Base-by-base conservation (phyloP, 768 basidiomycete species). In the Lactarius psammicola region DNA sequence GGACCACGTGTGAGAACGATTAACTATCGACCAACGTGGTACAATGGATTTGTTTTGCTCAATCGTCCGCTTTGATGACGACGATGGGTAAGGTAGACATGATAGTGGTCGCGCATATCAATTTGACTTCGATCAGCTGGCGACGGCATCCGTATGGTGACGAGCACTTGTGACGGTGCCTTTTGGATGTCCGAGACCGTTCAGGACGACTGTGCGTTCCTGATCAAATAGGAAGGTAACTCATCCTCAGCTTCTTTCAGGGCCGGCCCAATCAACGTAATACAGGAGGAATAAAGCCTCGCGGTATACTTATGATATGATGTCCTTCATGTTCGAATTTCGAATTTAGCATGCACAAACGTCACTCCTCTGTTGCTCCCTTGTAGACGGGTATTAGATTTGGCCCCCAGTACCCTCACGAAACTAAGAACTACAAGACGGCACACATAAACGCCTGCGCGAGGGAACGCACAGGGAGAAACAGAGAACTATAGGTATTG, bases 371-470 rank as follows among this genome's bases (percentile, higher is more conserved):
- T 17, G 34, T 53, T 69, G 71, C 65, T 69, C 72, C 70, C 71
- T 71, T 72, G 56, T 62, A 55, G 69, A 71, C 71, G 74, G 75
- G 75, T 75, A 76, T 77, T 72, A 75, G 73, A 75, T 68, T 68
- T 72, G 74, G 71, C 72, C 73, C 74, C 74, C 71, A 64, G 71
- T 72, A 73, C 74, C 76, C 54, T 68, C 59, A 54, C 44, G 40
- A 68, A 70, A 72, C 71, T 75, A 77, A 70, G 69, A 72, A 77
- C 73, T 75, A 78, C 74, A 76, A 68, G 71, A 75, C 70, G 72
- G 69, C 68, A 54, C 56, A 67, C 56, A 67, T 67, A 62, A 55
- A 58, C 64, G 62, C 60, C 42, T 57, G 59, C 38, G 63, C 40
- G 31, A 56, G 60, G 51, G 59, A 28, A 63, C 44, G 53, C 42